Evolutionary conservation across 257 asterid species (phyloP).

Genomic region (Nicotiana tomentosiformis): DNA sequence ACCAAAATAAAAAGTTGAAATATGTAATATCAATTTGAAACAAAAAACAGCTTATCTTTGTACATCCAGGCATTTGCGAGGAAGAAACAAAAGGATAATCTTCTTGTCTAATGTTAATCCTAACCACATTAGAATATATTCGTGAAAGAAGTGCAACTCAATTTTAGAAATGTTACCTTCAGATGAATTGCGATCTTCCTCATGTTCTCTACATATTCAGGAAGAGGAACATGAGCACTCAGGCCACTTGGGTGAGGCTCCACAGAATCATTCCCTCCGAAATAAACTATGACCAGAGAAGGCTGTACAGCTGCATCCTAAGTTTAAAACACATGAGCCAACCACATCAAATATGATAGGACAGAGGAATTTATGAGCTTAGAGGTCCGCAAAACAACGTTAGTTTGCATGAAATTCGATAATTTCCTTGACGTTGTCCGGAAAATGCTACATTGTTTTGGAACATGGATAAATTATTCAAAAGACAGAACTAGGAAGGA

Average conservation of each 20-base stretch:
- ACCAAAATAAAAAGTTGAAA: background rate
- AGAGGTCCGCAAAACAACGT: background rate
- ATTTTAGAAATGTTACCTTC: slow-evolving; percentile 29
- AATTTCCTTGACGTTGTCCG: background rate
- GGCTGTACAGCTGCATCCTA: slow-evolving; percentile 60
- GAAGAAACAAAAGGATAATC: background rate
- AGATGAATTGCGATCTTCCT: slow-evolving; percentile 42
- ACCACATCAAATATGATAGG: background rate
- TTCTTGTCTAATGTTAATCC: background rate
- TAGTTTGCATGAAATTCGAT: background rate
- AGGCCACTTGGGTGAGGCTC: slow-evolving; percentile 42
- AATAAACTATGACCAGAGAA: slow-evolving; percentile 53
- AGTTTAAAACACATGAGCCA: background rate
- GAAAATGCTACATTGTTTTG: background rate
- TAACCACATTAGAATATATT: background rate
- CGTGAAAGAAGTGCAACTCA: background rate
- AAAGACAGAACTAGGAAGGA: background rate
- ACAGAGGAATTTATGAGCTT: background rate
- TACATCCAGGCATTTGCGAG: background rate
- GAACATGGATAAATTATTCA: background rate
- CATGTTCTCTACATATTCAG: slow-evolving; percentile 55
- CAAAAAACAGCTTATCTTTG: background rate
- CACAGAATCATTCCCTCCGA: slow-evolving; percentile 61
- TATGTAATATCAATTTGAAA: background rate
- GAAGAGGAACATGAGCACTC: slow-evolving; percentile 62